These are phyloP conservation scores for Dactylonectria macrodidyma DNA, from an alignment of 2,329 filamentous ascomycete species.

Conservation along the genomic window DNA sequence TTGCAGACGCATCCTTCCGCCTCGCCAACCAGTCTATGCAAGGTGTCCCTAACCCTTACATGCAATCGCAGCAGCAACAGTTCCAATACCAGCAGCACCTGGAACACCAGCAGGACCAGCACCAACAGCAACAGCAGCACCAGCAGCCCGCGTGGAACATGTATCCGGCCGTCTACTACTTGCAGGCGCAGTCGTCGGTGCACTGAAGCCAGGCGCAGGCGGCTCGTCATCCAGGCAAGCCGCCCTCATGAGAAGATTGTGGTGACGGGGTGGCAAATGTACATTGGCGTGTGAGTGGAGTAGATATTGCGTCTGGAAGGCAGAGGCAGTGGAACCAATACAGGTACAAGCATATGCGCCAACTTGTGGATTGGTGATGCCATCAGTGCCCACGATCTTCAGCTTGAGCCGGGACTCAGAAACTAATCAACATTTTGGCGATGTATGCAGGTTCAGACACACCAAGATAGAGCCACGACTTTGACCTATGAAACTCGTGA, in stretches of 20 bases:
- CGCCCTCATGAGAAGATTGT: slow-evolving; percentile 49
- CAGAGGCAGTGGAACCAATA: too few relatives aligned
- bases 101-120: not conserved
- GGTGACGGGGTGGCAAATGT: slow-evolving; percentile 51
- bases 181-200: slow-evolving; percentile 52
- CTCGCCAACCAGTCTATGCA: slow-evolving; percentile 48
- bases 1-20: slow-evolving; percentile 52
- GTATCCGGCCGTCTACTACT: slow-evolving; percentile 53
- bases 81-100: too few relatives aligned
- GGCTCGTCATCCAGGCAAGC: slow-evolving; percentile 48
- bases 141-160: slow-evolving; percentile 52
- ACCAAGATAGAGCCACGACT: too few relatives aligned
- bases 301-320: too few relatives aligned
- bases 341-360: too few relatives aligned
- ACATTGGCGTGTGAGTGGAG: too few relatives aligned
- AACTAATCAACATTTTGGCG: too few relatives aligned
- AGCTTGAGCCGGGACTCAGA: too few relatives aligned
- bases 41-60: slow-evolving; percentile 44
- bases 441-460: too few relatives aligned
- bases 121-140: slow-evolving; percentile 39
- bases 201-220: slow-evolving; percentile 43
- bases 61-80: slow-evolving; percentile 41
- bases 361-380: too few relatives aligned
- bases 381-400: too few relatives aligned
- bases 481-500: too few relatives aligned